phyloP scores from a whole-genome alignment of 306 rosid species.

The Casuarina glauca region DNA sequence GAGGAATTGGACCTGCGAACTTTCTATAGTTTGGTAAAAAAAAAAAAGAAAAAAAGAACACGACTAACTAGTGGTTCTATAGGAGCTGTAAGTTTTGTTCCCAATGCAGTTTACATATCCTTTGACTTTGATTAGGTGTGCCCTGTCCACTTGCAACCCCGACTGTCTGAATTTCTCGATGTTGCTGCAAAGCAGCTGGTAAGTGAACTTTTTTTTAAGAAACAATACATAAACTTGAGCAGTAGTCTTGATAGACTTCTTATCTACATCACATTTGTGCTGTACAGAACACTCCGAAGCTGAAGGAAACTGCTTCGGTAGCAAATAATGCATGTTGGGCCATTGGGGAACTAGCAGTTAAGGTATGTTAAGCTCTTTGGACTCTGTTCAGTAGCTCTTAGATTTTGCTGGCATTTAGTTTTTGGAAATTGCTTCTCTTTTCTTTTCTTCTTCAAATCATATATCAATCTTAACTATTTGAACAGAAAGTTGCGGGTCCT shows the following conservation, averaged over 20 bases:
- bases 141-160: slow-evolving; percentile 76
- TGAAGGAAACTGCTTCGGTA: slow-evolving; percentile 80
- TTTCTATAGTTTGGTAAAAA: neutral
- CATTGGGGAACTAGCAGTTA: slow-evolving; percentile 91
- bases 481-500: too few species aligned
- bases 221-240: neutral
- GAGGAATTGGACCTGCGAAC: neutral
- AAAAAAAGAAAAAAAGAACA: neutral
- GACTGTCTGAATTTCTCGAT: slow-evolving; percentile 84
- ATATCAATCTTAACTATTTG: neutral
- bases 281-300: slow-evolving; percentile 74
- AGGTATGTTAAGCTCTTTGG: slow-evolving; percentile 52
- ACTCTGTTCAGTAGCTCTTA: neutral
- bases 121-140: slow-evolving; percentile 67
- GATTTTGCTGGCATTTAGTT: slow-evolving; percentile 1
- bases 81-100: neutral
- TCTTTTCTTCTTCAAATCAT: neutral
- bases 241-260: slow-evolving; percentile 20
- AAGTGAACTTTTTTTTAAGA: slow-evolving; percentile 30
- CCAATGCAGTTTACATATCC: neutral
- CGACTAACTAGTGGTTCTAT: neutral
- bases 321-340: slow-evolving; percentile 99
- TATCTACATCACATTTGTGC: slow-evolving; percentile 23
- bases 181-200: slow-evolving; percentile 92
- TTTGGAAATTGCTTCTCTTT: neutral